Evolutionary conservation across 345 rosid species (phyloP), one percentile per base, ranked within the genome.

Genomic region (Acer yangbiense): DNA sequence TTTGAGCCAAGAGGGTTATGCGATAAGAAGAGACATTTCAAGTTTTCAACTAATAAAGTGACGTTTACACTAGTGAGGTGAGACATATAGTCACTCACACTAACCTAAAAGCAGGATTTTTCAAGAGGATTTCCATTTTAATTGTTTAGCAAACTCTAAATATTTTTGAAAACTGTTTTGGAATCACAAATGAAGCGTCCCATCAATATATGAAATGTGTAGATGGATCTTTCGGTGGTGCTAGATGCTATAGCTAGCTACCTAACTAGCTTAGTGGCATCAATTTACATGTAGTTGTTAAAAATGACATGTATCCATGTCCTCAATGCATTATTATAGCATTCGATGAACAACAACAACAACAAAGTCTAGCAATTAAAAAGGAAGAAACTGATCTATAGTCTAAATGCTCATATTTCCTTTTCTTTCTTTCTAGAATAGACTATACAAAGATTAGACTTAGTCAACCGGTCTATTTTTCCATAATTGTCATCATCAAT

Each of bases 321-420:
- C 0, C 32, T 2, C 32, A 21, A 21, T 3, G 78, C 20, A n/a
- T 58, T 58, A n/a, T 58, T n/a, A 82, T 74, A 32, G 75, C 69
- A 16, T 16, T 55, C 20, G 35, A 32, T 32, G 35, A 32, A 32
- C 76, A 70, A 35, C n/a, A 29, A 29, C 32, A 29, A 29, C 32
- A 44, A n/a, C 32, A 21, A 52, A 39, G 72, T 66, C 52, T 4
- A 65, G 54, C 17, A 9, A 35, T 35, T 35, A 35, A 62, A 20
- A 43, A 21, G 20, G 17, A 20, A 8, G 43, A 66, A 35, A 66
- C 20, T 16, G 6, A 35, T 35, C 18, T 13, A 35, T 16, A 3
- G 14, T 11, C 2, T 46, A 55, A n/a, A 71, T 29, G 75, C 65
- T 8, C 35, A 17, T 13, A 27, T 18, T 16, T 25, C 17, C 16